These are phyloP conservation scores for Coniochaeta hoffmannii DNA, from an alignment of 2,329 filamentous ascomycete genomes.

Conservation along the genomic window DNA sequence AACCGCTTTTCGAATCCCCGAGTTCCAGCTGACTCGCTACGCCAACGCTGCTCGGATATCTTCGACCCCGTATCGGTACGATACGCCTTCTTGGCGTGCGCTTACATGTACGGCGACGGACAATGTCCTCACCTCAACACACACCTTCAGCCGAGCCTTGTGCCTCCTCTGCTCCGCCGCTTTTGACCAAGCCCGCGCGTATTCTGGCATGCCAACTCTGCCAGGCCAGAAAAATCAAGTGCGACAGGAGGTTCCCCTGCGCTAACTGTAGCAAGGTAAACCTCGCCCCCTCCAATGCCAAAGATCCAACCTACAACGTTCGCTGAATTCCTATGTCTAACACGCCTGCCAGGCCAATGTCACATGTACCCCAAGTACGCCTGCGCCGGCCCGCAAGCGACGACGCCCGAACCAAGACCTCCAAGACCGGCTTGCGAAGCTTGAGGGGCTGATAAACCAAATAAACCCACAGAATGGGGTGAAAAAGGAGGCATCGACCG, in stretches of 20 bases:
- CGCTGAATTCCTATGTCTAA: conserved; percentile 7
- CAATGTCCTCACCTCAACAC: conserved; percentile 5
- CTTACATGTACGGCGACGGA: background rate
- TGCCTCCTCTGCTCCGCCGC: background rate
- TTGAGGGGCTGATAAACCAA: conserved; percentile 50
- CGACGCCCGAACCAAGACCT: conserved; percentile 54
- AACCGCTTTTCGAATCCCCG: too few species aligned
- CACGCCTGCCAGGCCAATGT: conserved; percentile 41
- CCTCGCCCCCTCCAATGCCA: background rate
- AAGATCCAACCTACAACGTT: background rate
- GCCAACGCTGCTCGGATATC: too few species aligned
- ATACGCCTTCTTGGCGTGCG: background rate
- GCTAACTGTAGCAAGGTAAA: conserved; percentile 53
- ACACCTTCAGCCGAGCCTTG: background rate
- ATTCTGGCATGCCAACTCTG: conserved; percentile 50
- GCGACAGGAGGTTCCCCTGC: conserved; percentile 51
- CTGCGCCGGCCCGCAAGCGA: conserved; percentile 52
- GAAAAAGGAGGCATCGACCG: conserved; percentile 30
- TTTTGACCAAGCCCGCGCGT: conserved; percentile 29
- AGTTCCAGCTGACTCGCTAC: too few species aligned
- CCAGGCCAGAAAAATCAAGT: conserved; percentile 57
- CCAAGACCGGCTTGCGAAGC: conserved; percentile 51
- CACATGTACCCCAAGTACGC: conserved; percentile 51
- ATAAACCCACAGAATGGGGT: background rate
- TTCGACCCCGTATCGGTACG: too few species aligned